These are phyloP conservation scores for Actinomortierella ambigua DNA, from an alignment of 371 early-diverging fungal species.

Conservation along the genomic window DNA sequence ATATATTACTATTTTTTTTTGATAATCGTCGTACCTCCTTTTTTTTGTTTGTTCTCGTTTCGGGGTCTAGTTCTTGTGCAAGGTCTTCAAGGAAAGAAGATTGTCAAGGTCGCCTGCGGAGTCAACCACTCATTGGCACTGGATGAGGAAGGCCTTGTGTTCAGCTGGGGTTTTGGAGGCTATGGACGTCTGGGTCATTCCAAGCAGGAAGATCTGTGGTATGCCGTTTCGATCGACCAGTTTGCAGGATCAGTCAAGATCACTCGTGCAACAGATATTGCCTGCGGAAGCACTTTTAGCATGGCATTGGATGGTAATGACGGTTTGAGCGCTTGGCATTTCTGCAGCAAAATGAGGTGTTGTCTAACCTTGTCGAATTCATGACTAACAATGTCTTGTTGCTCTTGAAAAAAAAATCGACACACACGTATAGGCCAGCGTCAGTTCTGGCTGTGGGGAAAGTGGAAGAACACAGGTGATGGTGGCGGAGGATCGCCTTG, in stretches of 20 bases:
- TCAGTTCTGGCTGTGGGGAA: constrained; percentile 53
- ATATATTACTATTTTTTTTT: not conserved
- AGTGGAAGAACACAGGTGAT: constrained; percentile 56
- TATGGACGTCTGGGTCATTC: constrained; percentile 58
- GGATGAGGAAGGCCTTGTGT: constrained; percentile 52
- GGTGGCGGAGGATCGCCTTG: constrained; percentile 55
- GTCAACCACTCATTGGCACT: constrained; percentile 59
- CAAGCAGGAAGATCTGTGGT: constrained; percentile 49
- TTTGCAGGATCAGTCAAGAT: constrained; percentile 43
- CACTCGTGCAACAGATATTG: constrained; percentile 42
- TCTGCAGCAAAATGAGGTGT: too few relatives aligned
- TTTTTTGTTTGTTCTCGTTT: too few relatives aligned
- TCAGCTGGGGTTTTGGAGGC: constrained; percentile 64
- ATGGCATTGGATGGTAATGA: constrained; percentile 52
- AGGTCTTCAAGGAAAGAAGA: constrained; percentile 31
- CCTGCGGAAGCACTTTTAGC: constrained; percentile 51
- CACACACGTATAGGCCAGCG: constrained; percentile 31
- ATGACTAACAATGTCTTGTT: too few relatives aligned
- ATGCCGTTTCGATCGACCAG: constrained; percentile 44
- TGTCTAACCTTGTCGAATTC: too few relatives aligned
- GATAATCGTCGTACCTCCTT: too few relatives aligned
- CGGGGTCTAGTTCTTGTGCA: constrained; percentile 47
- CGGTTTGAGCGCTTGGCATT: too few relatives aligned
- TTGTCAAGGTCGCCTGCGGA: constrained; percentile 53
- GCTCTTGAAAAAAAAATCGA: too few relatives aligned